These are phyloP conservation scores for Stagonosporopsis vannaccii DNA, from an alignment of 2,329 filamentous ascomycete species.

Conservation along the genomic window DNA sequence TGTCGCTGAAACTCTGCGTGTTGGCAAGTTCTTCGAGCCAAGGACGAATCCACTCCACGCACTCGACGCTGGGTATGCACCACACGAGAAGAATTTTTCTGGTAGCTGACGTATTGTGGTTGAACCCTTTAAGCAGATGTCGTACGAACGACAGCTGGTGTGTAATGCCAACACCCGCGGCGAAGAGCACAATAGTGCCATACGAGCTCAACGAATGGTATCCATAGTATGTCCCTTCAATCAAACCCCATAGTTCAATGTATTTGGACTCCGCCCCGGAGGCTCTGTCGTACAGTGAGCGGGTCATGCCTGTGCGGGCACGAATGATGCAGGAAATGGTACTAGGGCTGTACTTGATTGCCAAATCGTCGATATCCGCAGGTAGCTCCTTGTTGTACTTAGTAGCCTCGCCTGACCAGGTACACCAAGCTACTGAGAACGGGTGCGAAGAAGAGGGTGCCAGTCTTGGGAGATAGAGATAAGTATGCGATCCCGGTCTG, in stretches of 20 bases:
- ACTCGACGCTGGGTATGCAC: constrained; percentile 84
- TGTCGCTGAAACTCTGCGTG: constrained; percentile 77
- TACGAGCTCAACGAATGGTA: constrained; percentile 82
- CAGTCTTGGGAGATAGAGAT: constrained; percentile 74
- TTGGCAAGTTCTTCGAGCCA: constrained; percentile 83
- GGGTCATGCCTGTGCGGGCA: constrained; percentile 83
- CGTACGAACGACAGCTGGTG: constrained; percentile 87
- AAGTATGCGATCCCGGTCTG: constrained; percentile 75
- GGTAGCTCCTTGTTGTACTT: constrained; percentile 14
- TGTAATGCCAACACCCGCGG: constrained; percentile 89
- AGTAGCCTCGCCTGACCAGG: constrained; percentile 55
- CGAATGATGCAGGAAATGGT: constrained; percentile 74
- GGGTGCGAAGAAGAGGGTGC: constrained; percentile 75
- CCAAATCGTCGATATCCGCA: constrained; percentile 49
- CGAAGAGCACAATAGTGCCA: constrained; percentile 85
- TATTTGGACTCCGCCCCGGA: constrained; percentile 55
- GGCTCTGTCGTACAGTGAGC: constrained; percentile 75
- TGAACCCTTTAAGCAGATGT: constrained; percentile 61
- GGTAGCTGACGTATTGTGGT: constrained; percentile 75
- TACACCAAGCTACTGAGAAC: constrained; percentile 77
- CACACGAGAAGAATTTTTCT: constrained; percentile 82
- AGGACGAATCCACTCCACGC: constrained; percentile 86
- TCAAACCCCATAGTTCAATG: constrained; percentile 70
- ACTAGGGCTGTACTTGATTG: constrained; percentile 53
- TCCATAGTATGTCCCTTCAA: constrained; percentile 86